Base-by-base conservation (phyloP, 1,284 basidiomycete species). In the Rhodotorula mucilaginosa region DNA sequence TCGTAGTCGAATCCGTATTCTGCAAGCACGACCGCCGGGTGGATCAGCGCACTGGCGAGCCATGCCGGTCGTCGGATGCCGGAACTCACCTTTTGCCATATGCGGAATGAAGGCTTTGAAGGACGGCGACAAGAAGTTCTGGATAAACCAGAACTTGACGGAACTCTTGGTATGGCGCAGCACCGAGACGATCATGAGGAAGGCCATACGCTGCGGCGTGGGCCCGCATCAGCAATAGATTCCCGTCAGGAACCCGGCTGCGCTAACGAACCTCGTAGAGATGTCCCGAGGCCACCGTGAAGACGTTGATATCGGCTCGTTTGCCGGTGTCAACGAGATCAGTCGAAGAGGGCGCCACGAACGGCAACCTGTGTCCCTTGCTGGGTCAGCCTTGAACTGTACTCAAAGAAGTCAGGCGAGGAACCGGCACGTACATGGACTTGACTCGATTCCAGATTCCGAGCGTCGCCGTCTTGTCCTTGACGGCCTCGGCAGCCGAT, bases 141-240 rank as follows among this genome's bases (percentile, higher is more conserved):
- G 92, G 76, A 99, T 98, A 82, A 99, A 98, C 96, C 96, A 99
- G 82, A 99, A 99, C 81, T 99, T 99, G 81, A 98, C 94, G 34
- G 87, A 89, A 78, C 89, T 90, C 48, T 93, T 87, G 5, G 96
- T 99, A 80, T 99, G 95, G 67, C 89, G 88, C 77, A 99, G 85
- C 34, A 99, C 97, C 77, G 92, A 95, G 52, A 98, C 85, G 71
- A 97, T 92, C 96, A 99, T 99, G 83, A 99, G 97, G 39, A 92
- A 94, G 0, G 90, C 94, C 83, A 99, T 98, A 21, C 96, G 89
- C 92, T 96, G 75, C 31, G 21, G 19, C 16, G 31, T 29, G 57
- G 1, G 46, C 16, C 23, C 47, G 8, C 1, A 73, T 74, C 65
- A 62, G 63, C 19, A 26, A 59, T 19, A 15, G 39, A 6, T 19